These are phyloP conservation scores for Ganoderma lingzhi DNA, from an alignment of 1,284 basidiomycete species.

Conservation along the genomic window DNA sequence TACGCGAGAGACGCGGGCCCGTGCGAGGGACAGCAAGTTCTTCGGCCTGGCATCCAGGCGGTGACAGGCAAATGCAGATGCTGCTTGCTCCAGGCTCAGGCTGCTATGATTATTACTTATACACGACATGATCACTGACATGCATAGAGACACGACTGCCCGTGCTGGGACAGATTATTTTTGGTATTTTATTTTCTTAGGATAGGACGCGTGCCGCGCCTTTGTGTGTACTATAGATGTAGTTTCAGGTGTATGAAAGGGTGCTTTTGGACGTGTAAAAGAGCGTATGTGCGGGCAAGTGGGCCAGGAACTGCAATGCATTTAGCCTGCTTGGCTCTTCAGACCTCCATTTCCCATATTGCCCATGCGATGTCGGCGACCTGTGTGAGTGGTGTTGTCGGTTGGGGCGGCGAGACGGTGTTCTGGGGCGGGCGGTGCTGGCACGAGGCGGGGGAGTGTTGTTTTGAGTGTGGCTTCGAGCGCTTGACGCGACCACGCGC, in stretches of 20 bases:
- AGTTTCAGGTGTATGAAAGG: constrained; percentile 7
- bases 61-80: constrained; percentile 39
- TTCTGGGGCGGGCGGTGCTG: constrained; percentile 9
- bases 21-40: constrained; percentile 45
- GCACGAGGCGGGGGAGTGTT: constrained; percentile 7
- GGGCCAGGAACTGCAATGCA: constrained; percentile 7
- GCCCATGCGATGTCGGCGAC: background rate
- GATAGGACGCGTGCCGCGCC: constrained; percentile 3
- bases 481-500: constrained; percentile 9
- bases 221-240: constrained; percentile 13
- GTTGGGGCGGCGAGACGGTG: constrained; percentile 8
- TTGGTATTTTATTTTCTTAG: constrained; percentile 27
- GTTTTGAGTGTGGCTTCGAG: background rate
- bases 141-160: constrained; percentile 27
- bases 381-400: constrained; percentile 10
- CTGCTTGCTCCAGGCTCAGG: background rate
- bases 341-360: background rate
- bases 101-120: constrained; percentile 35
- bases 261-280: constrained; percentile 9
- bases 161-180: constrained; percentile 27
- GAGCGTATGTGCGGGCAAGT: background rate
- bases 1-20: constrained; percentile 36
- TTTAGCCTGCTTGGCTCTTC: background rate
- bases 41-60: constrained; percentile 56
- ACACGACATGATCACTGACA: constrained; percentile 17